phyloP scores from a whole-genome alignment of 1,139 yeast species.

The Debaryomycetaceae sp. region DNA sequence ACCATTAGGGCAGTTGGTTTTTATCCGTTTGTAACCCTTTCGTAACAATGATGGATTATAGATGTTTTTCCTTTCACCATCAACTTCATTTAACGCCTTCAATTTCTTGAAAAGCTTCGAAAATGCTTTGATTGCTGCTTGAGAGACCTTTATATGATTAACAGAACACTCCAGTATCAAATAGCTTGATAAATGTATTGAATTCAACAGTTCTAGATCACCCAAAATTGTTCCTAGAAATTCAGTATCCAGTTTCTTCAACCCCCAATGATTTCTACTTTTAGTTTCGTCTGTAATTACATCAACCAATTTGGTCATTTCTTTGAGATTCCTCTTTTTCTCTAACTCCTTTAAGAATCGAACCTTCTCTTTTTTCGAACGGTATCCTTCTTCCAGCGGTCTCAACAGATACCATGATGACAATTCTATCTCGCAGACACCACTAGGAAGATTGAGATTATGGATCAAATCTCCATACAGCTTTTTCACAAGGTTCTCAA shows the following conservation, averaged over 20 bases:
- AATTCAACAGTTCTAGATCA: slow-evolving; percentile 49
- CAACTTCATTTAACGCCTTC: slow-evolving; percentile 48
- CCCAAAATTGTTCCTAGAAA: slow-evolving; percentile 55
- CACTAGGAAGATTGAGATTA: slow-evolving; percentile 55
- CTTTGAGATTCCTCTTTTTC: slow-evolving; percentile 38
- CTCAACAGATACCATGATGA: slow-evolving; percentile 48
- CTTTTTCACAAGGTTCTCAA: slow-evolving; percentile 49
- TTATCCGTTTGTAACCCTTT: slow-evolving; percentile 36
- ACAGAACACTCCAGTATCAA: slow-evolving; percentile 55
- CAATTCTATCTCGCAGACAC: slow-evolving; percentile 53
- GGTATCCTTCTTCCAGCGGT: slow-evolving; percentile 61
- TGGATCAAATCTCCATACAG: slow-evolving; percentile 46
- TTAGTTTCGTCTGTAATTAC: slow-evolving; percentile 36
- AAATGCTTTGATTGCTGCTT: slow-evolving; percentile 61
- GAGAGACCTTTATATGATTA: slow-evolving; percentile 71
- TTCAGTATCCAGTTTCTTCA: slow-evolving; percentile 52
- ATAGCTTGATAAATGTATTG: slow-evolving; percentile 39
- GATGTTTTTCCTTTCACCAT: slow-evolving; percentile 48
- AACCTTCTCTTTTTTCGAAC: slow-evolving; percentile 53
- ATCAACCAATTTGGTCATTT: slow-evolving; percentile 41
- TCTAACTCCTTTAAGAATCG: slow-evolving; percentile 58
- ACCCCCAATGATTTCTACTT: slow-evolving; percentile 64
- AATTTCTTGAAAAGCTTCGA: slow-evolving; percentile 54
- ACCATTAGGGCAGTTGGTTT: slow-evolving; percentile 32
- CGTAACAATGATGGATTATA: slow-evolving; percentile 41